These are phyloP conservation scores for Anthracocystis panici-leucophaei DNA, from an alignment of 1,284 basidiomycete genomes.

Conservation along the genomic window DNA sequence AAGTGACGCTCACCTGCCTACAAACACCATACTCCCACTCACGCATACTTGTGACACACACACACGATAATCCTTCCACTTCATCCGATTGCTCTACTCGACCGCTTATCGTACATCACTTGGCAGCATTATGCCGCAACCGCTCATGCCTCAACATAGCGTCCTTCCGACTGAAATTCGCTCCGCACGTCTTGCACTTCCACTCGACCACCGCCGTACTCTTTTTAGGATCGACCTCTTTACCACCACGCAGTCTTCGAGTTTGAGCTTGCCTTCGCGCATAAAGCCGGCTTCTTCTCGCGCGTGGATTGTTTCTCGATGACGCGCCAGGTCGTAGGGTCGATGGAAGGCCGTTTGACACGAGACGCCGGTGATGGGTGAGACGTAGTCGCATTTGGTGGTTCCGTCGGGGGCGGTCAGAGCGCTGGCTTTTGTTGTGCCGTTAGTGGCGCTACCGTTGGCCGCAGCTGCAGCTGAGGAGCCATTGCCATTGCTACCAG, in stretches of 20 bases:
- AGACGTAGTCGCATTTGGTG: conserved; percentile 67
- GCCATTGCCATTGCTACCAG: conserved; percentile 1
- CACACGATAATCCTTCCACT: not conserved
- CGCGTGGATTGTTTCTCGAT: conserved; percentile 68
- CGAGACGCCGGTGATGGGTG: conserved; percentile 54
- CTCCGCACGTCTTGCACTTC: conserved; percentile 64
- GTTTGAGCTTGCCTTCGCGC: conserved; percentile 54
- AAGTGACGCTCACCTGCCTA: too few species aligned
- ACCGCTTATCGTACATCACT: too few species aligned
- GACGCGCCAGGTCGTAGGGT: conserved; percentile 67
- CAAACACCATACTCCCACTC: too few species aligned
- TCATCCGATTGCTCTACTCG: too few species aligned
- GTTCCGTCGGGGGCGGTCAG: conserved; percentile 29
- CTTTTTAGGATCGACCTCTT: conserved; percentile 67
- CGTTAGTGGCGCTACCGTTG: not conserved
- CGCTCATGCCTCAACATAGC: conserved; percentile 65
- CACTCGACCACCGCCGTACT: conserved; percentile 65
- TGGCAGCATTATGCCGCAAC: conserved; percentile 51
- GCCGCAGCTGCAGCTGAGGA: not conserved
- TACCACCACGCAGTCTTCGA: conserved; percentile 67
- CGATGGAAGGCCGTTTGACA: conserved; percentile 68
- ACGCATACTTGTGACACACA: not conserved
- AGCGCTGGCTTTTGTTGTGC: conserved; percentile 13
- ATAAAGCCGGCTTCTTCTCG: conserved; percentile 64
- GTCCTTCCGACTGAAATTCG: conserved; percentile 61